phyloP scores from a whole-genome alignment of 2,329 filamentous ascomycete genomes.

The Paradendryphiella salina region DNA sequence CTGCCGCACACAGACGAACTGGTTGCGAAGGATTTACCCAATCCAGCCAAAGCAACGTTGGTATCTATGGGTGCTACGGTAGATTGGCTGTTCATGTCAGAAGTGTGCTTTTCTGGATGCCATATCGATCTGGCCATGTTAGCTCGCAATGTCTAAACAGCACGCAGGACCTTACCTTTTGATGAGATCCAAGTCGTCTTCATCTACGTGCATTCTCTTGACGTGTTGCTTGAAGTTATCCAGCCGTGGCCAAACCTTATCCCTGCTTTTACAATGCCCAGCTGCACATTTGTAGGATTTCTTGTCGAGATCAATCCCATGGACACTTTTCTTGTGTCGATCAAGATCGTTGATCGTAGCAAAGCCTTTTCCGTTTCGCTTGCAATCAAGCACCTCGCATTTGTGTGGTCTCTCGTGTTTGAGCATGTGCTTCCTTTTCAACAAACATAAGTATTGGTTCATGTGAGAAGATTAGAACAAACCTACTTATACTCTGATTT shows the following conservation, averaged over 20 bases:
- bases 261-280: constrained; percentile 59
- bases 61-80: constrained; percentile 36
- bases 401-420: constrained; percentile 69
- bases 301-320: constrained; percentile 54
- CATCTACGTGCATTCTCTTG: constrained; percentile 64
- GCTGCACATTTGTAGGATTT: constrained; percentile 62
- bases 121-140: constrained; percentile 33
- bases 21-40: constrained; percentile 27
- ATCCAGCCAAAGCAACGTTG: constrained; percentile 32
- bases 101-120: constrained; percentile 4
- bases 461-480: not conserved
- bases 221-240: constrained; percentile 90
- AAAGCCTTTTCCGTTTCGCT: constrained; percentile 65
- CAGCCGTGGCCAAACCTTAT: constrained; percentile 75
- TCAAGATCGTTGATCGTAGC: constrained; percentile 78
- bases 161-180: constrained; percentile 45
- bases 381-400: constrained; percentile 64
- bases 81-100: constrained; percentile 12
- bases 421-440: constrained; percentile 71
- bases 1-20: constrained; percentile 24
- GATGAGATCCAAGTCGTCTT: constrained; percentile 52
- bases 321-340: constrained; percentile 75
- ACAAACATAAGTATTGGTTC: constrained; percentile 11
- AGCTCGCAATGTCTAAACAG: constrained; percentile 5
- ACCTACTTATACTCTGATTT: constrained; percentile 46